Conservation (phyloP, 805 yeast genomes). For the Candida nitratophila region DNA sequence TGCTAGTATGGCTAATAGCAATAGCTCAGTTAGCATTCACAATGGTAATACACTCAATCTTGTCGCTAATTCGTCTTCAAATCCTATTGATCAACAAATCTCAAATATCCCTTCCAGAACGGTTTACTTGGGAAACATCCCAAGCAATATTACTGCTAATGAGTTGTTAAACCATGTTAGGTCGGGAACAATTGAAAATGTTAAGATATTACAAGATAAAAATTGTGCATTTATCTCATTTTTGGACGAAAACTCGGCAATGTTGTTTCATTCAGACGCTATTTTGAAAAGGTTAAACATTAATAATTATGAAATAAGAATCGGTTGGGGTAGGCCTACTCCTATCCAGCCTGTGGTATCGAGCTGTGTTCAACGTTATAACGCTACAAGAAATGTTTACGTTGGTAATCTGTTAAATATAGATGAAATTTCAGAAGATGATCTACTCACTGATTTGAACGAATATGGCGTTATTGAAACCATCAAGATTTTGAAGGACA, state of each 20-base stretch:
- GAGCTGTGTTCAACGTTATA: slow-evolving; percentile 71
- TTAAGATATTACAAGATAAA: slow-evolving; percentile 72
- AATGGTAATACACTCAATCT: too few relatives aligned
- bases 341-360: slow-evolving; percentile 69
- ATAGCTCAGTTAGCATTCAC: too few relatives aligned
- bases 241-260: slow-evolving; percentile 80
- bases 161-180: slow-evolving; percentile 86
- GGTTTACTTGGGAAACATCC: slow-evolving; percentile 84
- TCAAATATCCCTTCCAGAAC: slow-evolving; percentile 52
- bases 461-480: slow-evolving; percentile 82
- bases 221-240: slow-evolving; percentile 89
- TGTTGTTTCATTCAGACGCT: slow-evolving; percentile 90
- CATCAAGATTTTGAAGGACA: slow-evolving; percentile 69
- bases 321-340: slow-evolving; percentile 90
- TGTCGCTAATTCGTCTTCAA: too few relatives aligned
- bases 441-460: slow-evolving; percentile 56
- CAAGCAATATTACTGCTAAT: slow-evolving; percentile 69
- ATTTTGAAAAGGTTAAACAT: slow-evolving; percentile 76
- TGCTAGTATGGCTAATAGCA: neutral
- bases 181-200: slow-evolving; percentile 80
- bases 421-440: slow-evolving; percentile 58
- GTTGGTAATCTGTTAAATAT: slow-evolving; percentile 60
- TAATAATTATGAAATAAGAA: slow-evolving; percentile 71
- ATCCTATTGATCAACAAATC: too few relatives aligned
- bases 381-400: slow-evolving; percentile 92